Conservation (phyloP, 768 basidiomycete species). For the Coprinopsis sp. region DNA sequence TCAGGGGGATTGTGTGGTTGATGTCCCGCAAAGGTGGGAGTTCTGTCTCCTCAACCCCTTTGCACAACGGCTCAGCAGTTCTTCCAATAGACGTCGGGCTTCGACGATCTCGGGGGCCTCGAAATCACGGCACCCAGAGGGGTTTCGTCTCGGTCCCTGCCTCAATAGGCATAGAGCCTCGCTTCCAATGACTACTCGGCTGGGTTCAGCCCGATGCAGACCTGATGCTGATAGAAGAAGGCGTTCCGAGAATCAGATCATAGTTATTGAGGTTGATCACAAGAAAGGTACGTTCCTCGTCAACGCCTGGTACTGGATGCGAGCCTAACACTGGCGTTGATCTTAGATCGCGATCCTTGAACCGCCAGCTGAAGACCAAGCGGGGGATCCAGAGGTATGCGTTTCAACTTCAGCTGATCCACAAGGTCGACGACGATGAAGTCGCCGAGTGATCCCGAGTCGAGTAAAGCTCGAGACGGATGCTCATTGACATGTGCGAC, state of each 20-base stretch:
- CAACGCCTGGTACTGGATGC: conserved; percentile 33
- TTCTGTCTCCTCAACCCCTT: conserved; percentile 16
- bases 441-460: conserved; percentile 37
- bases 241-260: conserved; percentile 38
- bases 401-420: conserved; percentile 30
- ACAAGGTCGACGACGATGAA: conserved; percentile 35
- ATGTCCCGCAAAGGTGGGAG: conserved; percentile 31
- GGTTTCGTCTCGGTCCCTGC: conserved; percentile 11
- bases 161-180: conserved; percentile 15
- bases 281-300: conserved; percentile 27
- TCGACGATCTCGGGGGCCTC: conserved; percentile 13
- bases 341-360: conserved; percentile 33
- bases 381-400: conserved; percentile 22
- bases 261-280: conserved; percentile 38
- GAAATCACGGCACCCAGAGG: conserved; percentile 9
- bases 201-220: conserved; percentile 22
- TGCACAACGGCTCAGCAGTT: conserved; percentile 20
- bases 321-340: conserved; percentile 21
- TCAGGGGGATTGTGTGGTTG: conserved; percentile 37
- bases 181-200: conserved; percentile 21
- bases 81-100: conserved; percentile 15
- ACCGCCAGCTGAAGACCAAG: conserved; percentile 34
- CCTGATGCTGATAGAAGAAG: conserved; percentile 30
- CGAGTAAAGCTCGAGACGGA: conserved; percentile 28
- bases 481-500: conserved; percentile 26